These are phyloP conservation scores for Pharus latifolius DNA, from an alignment of 176 grass and related monocot species.

Conservation along the genomic window DNA sequence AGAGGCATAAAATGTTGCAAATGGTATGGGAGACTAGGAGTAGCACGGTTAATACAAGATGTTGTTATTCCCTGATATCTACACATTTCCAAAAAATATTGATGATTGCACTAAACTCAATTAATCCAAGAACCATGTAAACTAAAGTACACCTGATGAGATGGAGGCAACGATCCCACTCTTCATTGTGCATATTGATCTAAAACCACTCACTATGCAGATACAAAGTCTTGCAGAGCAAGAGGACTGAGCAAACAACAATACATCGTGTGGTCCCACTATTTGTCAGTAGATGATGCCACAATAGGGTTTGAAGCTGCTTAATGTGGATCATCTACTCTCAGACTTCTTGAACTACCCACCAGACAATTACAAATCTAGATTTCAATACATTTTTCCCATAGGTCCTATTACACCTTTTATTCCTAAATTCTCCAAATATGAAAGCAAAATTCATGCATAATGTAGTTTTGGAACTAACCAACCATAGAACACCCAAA, in stretches of 20 bases:
- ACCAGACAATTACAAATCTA: background rate
- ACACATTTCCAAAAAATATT: background rate
- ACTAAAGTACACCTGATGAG: background rate
- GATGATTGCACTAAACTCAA: background rate
- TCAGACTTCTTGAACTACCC: background rate
- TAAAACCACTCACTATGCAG: background rate
- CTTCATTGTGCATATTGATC: background rate
- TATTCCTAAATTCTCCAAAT: too few species aligned
- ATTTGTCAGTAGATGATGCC: too few species aligned
- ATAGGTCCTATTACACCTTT: background rate
- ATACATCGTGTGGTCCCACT: too few species aligned
- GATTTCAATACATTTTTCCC: background rate
- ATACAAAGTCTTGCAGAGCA: background rate
- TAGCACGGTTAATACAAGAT: too few species aligned
- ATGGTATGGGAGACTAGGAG: too few species aligned
- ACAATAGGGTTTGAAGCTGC: background rate
- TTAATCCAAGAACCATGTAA: background rate
- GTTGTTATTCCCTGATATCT: too few species aligned
- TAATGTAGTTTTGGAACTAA: too few species aligned
- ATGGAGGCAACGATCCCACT: background rate
- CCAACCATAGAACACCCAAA: too few species aligned
- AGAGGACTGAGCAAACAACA: too few species aligned
- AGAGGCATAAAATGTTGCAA: background rate
- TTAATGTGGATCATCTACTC: background rate
- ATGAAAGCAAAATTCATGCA: too few species aligned